phyloP scores from a whole-genome alignment of 1,284 basidiomycete genomes.

The Cryptococcus sp. region DNA sequence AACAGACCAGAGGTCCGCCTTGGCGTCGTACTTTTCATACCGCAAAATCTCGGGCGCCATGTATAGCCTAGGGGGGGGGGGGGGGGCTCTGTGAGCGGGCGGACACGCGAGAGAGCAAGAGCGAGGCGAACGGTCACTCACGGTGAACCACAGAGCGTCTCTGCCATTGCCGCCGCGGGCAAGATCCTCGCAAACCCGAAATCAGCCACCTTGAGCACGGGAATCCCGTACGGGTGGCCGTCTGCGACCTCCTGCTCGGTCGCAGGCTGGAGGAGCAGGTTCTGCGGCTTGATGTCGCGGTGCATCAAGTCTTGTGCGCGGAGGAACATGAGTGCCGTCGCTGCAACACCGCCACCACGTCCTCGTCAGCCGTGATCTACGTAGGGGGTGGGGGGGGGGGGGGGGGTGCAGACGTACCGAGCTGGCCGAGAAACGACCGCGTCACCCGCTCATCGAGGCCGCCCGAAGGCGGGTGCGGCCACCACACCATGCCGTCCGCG shows the following conservation, averaged over 20 bases:
- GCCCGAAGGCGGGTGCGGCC: slow-evolving; percentile 84
- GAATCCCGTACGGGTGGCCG: slow-evolving; percentile 87
- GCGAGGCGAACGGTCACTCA: slow-evolving; percentile 55
- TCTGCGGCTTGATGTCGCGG: slow-evolving; percentile 95
- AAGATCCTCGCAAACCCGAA: slow-evolving; percentile 95
- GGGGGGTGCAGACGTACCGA: slow-evolving; percentile 59
- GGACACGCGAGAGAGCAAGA: neutral
- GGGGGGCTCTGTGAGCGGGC: no score
- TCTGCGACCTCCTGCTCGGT: slow-evolving; percentile 70
- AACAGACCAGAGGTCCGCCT: slow-evolving; percentile 96
- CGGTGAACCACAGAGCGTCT: slow-evolving; percentile 97
- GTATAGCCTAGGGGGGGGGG: no score
- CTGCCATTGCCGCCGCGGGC: slow-evolving; percentile 88
- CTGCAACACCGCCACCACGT: slow-evolving; percentile 52
- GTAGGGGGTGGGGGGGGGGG: no score
- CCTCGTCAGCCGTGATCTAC: no score
- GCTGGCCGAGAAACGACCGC: slow-evolving; percentile 86
- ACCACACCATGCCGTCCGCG: slow-evolving; percentile 61
- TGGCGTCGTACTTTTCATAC: slow-evolving; percentile 97
- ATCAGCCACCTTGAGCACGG: slow-evolving; percentile 93
- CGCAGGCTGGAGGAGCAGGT: slow-evolving; percentile 83
- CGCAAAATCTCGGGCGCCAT: slow-evolving; percentile 98
- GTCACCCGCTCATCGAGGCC: slow-evolving; percentile 89
- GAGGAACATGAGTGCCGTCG: slow-evolving; percentile 88
- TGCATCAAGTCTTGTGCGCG: slow-evolving; percentile 88